Evolutionary conservation across 208 protist genomes (phyloP).

Genomic region (Leishmania tropica): DNA sequence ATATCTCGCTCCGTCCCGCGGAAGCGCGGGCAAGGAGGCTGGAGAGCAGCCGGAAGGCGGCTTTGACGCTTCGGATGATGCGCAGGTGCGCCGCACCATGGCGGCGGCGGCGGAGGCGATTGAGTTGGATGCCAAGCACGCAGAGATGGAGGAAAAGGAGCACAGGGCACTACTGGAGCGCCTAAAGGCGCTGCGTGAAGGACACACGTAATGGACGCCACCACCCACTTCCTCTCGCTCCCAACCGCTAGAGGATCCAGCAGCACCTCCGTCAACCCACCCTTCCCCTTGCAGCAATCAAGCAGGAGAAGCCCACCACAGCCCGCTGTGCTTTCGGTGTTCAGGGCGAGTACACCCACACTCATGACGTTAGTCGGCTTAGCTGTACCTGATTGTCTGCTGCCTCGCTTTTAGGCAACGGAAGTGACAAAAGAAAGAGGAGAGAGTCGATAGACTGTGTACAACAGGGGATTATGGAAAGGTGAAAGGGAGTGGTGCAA

Average conservation of each 20-base stretch:
- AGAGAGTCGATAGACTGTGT: background rate
- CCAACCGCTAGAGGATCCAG: background rate
- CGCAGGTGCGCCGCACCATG: constrained; percentile 49
- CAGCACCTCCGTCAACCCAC: background rate
- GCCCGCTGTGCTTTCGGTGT: background rate
- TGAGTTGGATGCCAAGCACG: constrained; percentile 52
- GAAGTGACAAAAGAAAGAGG: background rate
- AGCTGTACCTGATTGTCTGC: background rate
- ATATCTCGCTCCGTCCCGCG: constrained; percentile 9
- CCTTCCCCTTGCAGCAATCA: background rate
- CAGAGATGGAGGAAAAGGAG: constrained; percentile 48
- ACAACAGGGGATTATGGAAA: background rate
- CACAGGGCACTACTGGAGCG: constrained; percentile 52
- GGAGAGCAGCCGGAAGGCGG: constrained; percentile 9
- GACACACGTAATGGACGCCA: constrained; percentile 16
- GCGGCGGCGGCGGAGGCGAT: constrained; percentile 47
- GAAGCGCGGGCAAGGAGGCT: background rate
- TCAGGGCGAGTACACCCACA: background rate
- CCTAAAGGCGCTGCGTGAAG: constrained; percentile 47
- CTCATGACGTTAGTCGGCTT: background rate
- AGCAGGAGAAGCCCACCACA: background rate
- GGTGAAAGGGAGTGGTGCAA: background rate
- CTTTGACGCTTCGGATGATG: constrained; percentile 39
- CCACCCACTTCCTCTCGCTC: background rate
- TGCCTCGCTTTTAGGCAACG: background rate